These are phyloP conservation scores for Rhodofomes roseus DNA, from an alignment of 1,284 basidiomycete genomes.

Conservation along the genomic window DNA sequence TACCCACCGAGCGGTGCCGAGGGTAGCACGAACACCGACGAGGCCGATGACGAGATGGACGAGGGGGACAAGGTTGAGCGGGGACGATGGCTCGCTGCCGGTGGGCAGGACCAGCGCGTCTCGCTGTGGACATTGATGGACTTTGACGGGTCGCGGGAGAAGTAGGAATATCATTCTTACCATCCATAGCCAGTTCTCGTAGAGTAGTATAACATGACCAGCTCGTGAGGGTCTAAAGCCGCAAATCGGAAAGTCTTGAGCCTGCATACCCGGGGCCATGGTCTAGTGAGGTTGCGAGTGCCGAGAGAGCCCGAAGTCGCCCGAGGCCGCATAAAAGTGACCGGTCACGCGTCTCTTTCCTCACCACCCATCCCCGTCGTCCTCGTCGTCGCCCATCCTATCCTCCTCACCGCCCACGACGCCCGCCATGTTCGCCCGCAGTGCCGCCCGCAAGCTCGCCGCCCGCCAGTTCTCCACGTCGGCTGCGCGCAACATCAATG, in stretches of 20 bases:
- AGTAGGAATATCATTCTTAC: background rate
- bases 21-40: constrained; percentile 32
- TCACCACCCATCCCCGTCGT: constrained; percentile 9
- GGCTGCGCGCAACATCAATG: constrained; percentile 69
- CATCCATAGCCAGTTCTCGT: too few species aligned
- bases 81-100: constrained; percentile 67
- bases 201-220: background rate
- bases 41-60: constrained; percentile 49
- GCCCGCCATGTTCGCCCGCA: constrained; percentile 46
- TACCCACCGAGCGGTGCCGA: background rate
- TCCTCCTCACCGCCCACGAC: constrained; percentile 9
- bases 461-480: constrained; percentile 80
- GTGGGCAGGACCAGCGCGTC: constrained; percentile 72
- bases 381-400: constrained; percentile 6
- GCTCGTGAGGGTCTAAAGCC: background rate
- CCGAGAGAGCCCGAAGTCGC: background rate
- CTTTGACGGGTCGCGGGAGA: constrained; percentile 35
- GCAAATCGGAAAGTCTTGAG: background rate
- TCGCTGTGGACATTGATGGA: constrained; percentile 77
- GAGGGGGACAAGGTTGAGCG: constrained; percentile 49
- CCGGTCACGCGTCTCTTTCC: constrained; percentile 3
- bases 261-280: background rate
- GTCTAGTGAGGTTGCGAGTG: background rate
- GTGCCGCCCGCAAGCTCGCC: constrained; percentile 45
- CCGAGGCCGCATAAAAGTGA: background rate